Base-by-base conservation (phyloP, 1,284 basidiomycete genomes). In the Malassezia sp. region DNA sequence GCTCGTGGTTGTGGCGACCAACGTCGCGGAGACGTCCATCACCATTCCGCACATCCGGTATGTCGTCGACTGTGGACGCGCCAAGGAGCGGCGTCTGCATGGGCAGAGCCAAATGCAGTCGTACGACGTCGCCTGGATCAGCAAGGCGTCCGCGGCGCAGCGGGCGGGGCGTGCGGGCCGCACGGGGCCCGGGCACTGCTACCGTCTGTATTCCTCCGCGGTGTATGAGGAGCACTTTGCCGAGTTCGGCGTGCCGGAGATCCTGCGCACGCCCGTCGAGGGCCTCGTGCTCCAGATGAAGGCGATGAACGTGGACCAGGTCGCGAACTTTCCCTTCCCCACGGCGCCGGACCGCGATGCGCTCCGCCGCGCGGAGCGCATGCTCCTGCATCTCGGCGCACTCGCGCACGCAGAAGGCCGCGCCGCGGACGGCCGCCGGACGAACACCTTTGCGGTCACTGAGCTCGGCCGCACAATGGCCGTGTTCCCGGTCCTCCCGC, bases 221-320 rank as follows among this genome's bases (percentile, higher is more conserved):
- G 74, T 97, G 8, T 97, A 78, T 69, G 93, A 97, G 68, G 81
- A 91, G 62, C 81, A 91, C 71, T 93, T 97, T 67, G 80, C 83
- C 22, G 73, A 80, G 49, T 93, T 93, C 71, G 79, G 85, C 0
- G 74, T 80, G 50, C 91, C 93, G 2, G 93, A 99, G 71, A 93
- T 97, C 53, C 76, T 90, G 34, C 82, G 91, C 22, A 90, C 87
- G 74, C 91, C 93, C 0, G 91, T 97, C 60, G 93, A 97, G 62
- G 90, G 90, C 0, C 81, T 97, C 20, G 87, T 97, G 10, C 76
- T 97, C 27, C 88, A 95, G 72, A 97, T 99, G 93, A 97, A 99
- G 76, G 83, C 82, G 68, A 96, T 99, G 90, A 88, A 95, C 67
- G 90, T 99, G 52, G 90, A 96, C 63, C 78, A 86, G 0, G 88